These are phyloP conservation scores for Phellinidium pouzarii DNA, from an alignment of 1,284 basidiomycete species.

Conservation along the genomic window DNA sequence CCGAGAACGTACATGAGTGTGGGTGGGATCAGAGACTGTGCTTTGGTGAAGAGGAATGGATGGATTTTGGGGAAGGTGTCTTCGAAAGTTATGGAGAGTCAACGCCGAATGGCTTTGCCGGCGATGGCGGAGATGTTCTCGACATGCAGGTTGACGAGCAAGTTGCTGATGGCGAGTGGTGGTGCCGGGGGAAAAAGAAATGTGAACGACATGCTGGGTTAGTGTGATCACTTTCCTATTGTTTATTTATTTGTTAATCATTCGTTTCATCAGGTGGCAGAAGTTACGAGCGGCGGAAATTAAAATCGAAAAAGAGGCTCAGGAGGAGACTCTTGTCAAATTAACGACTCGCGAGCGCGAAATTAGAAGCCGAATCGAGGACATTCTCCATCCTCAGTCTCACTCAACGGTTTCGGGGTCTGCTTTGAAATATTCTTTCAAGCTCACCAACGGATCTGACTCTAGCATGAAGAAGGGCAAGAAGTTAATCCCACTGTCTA, in stretches of 20 bases:
- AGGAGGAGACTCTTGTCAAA: conserved; percentile 52
- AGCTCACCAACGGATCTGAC: conserved; percentile 42
- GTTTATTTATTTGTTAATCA: conserved; percentile 10
- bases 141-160: conserved; percentile 37
- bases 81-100: conserved; percentile 59
- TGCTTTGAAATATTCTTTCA: conserved; percentile 27
- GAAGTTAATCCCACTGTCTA: neutral
- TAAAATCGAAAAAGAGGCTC: conserved; percentile 61
- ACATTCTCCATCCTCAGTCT: conserved; percentile 49
- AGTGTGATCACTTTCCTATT: conserved; percentile 24
- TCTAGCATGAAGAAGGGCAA: conserved; percentile 44
- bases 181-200: conserved; percentile 66
- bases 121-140: conserved; percentile 29
- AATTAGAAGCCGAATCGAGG: conserved; percentile 65
- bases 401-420: conserved; percentile 24
- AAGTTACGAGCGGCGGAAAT: conserved; percentile 66
- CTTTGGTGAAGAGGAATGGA: conserved; percentile 69
- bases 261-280: conserved; percentile 55
- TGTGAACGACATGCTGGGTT: conserved; percentile 77
- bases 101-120: conserved; percentile 23
- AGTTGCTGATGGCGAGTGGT: conserved; percentile 50
- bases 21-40: conserved; percentile 83
- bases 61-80: conserved; percentile 54
- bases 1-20: conserved; percentile 55
- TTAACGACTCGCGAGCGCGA: conserved; percentile 67